Evolutionary conservation across 495 filamentous ascomycete genomes (phyloP).

Genomic region (Aspergillus ellipticus): DNA sequence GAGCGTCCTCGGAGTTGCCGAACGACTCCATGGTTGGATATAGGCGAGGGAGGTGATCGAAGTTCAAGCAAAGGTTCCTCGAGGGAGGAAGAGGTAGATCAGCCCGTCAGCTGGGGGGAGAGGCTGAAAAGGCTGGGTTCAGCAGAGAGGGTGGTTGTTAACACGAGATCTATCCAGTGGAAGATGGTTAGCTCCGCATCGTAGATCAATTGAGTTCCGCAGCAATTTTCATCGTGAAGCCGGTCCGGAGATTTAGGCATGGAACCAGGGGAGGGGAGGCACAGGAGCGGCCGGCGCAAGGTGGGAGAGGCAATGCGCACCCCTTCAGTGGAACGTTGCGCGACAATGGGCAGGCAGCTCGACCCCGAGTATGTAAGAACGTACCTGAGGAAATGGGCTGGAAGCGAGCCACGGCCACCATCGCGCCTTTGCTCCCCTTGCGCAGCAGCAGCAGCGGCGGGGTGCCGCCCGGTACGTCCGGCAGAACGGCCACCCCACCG

Average conservation of each 20-base stretch:
- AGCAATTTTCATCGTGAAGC: background rate
- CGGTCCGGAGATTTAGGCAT: background rate
- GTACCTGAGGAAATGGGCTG: background rate
- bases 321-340: background rate
- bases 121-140: conserved; percentile 2
- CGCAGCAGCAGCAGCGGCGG: too few relatives aligned
- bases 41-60: background rate
- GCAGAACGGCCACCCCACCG: conserved; percentile 19
- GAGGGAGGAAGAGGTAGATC: conserved; percentile 1
- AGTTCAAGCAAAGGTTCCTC: background rate
- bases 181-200: conserved; percentile 10
- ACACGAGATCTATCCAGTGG: conserved; percentile 3
- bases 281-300: background rate
- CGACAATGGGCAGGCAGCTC: background rate
- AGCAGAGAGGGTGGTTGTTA: background rate
- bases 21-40: conserved; percentile 39
- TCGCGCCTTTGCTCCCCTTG: background rate
- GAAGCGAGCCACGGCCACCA: too few relatives aligned
- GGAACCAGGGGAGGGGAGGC: background rate
- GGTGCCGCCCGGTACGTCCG: conserved; percentile 13
- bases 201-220: conserved; percentile 11
- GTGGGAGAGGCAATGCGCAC: background rate
- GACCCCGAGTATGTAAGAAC: background rate
- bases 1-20: conserved; percentile 50
- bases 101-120: too few relatives aligned